Evolutionary conservation across 2,329 filamentous ascomycete genomes (phyloP).

Genomic region (Fusarium ramigenum): DNA sequence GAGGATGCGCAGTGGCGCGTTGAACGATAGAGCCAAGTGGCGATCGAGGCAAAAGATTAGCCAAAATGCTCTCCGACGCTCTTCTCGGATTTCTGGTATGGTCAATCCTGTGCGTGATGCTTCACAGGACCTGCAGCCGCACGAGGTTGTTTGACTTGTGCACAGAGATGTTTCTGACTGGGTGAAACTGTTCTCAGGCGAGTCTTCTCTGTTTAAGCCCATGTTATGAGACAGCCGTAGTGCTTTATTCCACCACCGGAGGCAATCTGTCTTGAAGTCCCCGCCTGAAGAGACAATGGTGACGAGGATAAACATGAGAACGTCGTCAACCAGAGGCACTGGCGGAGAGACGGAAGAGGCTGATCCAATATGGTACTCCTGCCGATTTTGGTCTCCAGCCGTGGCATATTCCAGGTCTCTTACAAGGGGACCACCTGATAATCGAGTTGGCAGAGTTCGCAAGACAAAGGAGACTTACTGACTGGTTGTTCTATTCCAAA

Average conservation of each 20-base stretch:
- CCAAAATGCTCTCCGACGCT: neutral
- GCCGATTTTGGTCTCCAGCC: neutral
- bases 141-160: neutral
- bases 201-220: neutral
- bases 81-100: neutral
- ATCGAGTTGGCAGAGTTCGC: neutral
- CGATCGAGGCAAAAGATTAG: neutral
- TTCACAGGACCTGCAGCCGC: neutral
- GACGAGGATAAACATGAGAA: neutral
- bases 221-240: neutral
- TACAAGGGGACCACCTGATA: neutral
- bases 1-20: neutral
- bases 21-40: neutral
- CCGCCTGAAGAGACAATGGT: neutral
- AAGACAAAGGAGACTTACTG: neutral
- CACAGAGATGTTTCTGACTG: neutral
- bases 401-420: neutral
- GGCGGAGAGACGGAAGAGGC: neutral
- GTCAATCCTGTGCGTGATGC: neutral
- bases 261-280: neutral
- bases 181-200: neutral
- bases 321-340: neutral
- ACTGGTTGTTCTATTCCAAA: neutral
- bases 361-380: neutral
- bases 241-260: neutral